Base-by-base conservation (phyloP, 2,329 filamentous ascomycete genomes). In the Diaporthe vaccinii region DNA sequence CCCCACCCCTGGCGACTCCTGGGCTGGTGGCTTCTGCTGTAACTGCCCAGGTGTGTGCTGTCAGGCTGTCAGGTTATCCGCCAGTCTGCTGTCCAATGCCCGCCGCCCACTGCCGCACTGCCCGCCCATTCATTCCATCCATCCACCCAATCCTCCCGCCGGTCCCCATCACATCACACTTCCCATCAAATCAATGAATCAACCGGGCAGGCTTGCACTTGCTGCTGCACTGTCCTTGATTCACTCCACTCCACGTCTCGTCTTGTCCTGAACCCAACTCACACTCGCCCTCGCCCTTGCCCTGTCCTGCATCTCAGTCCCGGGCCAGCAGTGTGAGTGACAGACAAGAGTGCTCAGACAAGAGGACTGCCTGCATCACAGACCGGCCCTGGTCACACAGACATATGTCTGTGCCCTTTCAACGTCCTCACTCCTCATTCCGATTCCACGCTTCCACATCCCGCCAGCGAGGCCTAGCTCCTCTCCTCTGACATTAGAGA, bases 401-500 rank as follows among this genome's bases (percentile, higher is more conserved):
- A 53, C 49, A 55, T 65, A 65, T 71, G 73, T 72, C 73, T 72
- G 73, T 72, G 73, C 73, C 58, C 46, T 39, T 65, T 65, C 73
- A 57, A 74, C 57, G 36, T 55, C 70, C 73, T 72, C 58, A 17
- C 51, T 55, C 70, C 68, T 72, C 58, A 10, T 51, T 58, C 28
- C 68, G 34, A 12, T 31, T 53, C 57, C 39, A 59, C 70, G 14
- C 46, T 62, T 62, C 44, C 57, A 62, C 58, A 57, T 25, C n/a
- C 65, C 44, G 25, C 70, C 71, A 73, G 28, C 14, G 36, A 36
- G 36, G 70, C 70, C 57, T 72, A 72, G 65, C 65, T 55, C 46
- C 65, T 68, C 46, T 25, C 36, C 34, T 41, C n/a, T 41, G 34
- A 28, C 49, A 8, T 55, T 41, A 53, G 46, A 49, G 65, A 41